Evolutionary conservation across 106 monocot species (phyloP).

Genomic region (Phalaenopsis equestris): DNA sequence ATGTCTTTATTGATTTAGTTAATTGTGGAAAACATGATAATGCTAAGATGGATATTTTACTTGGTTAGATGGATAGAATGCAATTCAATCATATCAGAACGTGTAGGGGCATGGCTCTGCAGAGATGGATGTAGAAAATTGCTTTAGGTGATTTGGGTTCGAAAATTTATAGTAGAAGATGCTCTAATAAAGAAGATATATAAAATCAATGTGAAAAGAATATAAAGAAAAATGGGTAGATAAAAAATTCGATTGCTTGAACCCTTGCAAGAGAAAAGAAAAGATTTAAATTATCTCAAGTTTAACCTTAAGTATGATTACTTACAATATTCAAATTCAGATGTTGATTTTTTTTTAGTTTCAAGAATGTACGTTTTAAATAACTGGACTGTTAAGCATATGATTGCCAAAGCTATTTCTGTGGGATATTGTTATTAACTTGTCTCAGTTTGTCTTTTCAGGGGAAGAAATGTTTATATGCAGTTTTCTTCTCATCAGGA

Average conservation of each 20-base stretch:
- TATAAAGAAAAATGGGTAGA: neutral
- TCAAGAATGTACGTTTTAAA: neutral
- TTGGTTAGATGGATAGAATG: neutral
- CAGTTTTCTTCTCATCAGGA: slow-evolving; percentile 79
- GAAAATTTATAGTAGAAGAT: neutral
- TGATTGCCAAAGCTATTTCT: neutral
- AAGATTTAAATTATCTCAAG: no score
- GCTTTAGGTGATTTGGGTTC: neutral
- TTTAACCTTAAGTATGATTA: neutral
- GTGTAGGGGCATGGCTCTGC: neutral
- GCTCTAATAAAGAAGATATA: neutral
- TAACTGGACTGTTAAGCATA: neutral
- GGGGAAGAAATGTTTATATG: slow-evolving; percentile 69
- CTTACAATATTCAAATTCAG: neutral
- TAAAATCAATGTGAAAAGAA: neutral
- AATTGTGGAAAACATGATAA: neutral
- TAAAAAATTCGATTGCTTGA: no score
- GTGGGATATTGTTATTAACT: neutral
- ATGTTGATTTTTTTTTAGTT: neutral
- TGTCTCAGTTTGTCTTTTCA: slow-evolving; percentile 18
- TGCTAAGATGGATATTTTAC: neutral
- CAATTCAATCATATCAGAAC: neutral
- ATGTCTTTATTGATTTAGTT: neutral
- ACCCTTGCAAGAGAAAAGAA: no score
- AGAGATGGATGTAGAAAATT: neutral